Base-by-base conservation (phyloP, 139 green algal genomes). In the Nannochloris sp. region DNA sequence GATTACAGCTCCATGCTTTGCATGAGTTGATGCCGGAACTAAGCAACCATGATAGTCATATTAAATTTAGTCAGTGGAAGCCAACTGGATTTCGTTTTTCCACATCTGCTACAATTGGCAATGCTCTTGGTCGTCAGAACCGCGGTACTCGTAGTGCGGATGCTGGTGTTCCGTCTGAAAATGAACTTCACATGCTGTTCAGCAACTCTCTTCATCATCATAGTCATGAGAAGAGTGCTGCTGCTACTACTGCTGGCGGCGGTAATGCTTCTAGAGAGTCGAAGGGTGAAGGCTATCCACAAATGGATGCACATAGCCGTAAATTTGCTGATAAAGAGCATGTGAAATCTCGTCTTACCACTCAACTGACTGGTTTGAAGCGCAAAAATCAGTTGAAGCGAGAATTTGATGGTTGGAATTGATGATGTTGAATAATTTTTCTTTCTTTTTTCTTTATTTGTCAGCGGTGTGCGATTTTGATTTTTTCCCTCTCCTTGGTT, bases 341-440 rank as follows among this genome's bases (percentile, higher is more conserved):
- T 19, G 56, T 66, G 38, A n/a, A 48, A 34, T 39, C 45, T 24
- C 30, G 66, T 6, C 23, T 73, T 47, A 59, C 25, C n/a, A 48
- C 14, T 13, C 66, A 73, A 60, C 56, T 73, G 56, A 36, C 66
- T 10, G 66, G 66, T 3, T 35, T 73, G 38, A 33, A 34, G 30
- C 55, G 66, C 0, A 56, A 60, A 2, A 60, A 58, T 10, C 51
- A 47, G 5, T 6, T 73, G 8, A 56, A 57, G 39, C 37, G 67
- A 15, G 66, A 66, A 30, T 19, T 67, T 10, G 51, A n/a, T 34
- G 10, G 12, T 33, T 33, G 51, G 9, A 42, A 42, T 59, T n/a
- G 9, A 34, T 42, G 9, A 27, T 59, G 10, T 59, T 59, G 33
- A 10, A 59, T 59, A 33, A 29, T 59, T 51, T 51, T 51, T 51